A percentile compares a stretch with the other conserved stretches of the same genome.
phyloP scores from a whole-genome alignment of 2,329 filamentous ascomycete genomes.

The Amesomyces nigricolor region DNA sequence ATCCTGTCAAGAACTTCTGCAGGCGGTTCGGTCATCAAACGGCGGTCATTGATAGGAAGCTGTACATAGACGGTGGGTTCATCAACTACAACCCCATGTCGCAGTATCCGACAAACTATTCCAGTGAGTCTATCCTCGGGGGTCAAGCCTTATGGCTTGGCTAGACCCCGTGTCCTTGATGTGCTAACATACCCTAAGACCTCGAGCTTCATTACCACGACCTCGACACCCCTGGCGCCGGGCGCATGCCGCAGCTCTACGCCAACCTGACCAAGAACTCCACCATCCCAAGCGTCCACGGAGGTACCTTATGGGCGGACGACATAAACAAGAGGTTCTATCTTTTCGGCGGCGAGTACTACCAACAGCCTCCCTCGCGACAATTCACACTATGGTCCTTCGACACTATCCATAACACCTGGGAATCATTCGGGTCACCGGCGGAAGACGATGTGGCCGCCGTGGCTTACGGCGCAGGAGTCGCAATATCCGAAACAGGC shows the following conservation, averaged over 20 bases:
- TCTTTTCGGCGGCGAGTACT: conserved; percentile 55
- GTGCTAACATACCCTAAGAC: conserved; percentile 34
- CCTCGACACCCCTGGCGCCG: conserved; percentile 40
- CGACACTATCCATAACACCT: conserved; percentile 51
- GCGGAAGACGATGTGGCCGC: conserved; percentile 36
- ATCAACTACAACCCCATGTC: conserved; percentile 49
- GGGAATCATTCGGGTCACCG: conserved; percentile 43
- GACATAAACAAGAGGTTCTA: conserved; percentile 58
- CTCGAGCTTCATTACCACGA: conserved; percentile 53
- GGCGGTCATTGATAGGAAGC: conserved; percentile 50
- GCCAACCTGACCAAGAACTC: conserved; percentile 55
- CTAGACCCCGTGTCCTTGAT: not conserved
- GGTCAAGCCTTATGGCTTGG: too few species aligned
- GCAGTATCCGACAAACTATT: conserved; percentile 45
- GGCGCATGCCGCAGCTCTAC: conserved; percentile 48
- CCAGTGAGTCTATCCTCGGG: conserved; percentile 43
- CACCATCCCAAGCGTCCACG: conserved; percentile 45
- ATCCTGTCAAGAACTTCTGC: conserved; percentile 51
- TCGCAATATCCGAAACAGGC: conserved; percentile 48
- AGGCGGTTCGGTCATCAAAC: conserved; percentile 54
- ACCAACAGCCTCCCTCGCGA: conserved; percentile 37
- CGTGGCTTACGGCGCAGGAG: conserved; percentile 52
- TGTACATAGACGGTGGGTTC: conserved; percentile 59
- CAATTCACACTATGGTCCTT: conserved; percentile 49
- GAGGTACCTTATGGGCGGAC: conserved; percentile 53